Conservation (phyloP, 176 grass and related monocot genomes). For the Triticum dicoccoides region DNA sequence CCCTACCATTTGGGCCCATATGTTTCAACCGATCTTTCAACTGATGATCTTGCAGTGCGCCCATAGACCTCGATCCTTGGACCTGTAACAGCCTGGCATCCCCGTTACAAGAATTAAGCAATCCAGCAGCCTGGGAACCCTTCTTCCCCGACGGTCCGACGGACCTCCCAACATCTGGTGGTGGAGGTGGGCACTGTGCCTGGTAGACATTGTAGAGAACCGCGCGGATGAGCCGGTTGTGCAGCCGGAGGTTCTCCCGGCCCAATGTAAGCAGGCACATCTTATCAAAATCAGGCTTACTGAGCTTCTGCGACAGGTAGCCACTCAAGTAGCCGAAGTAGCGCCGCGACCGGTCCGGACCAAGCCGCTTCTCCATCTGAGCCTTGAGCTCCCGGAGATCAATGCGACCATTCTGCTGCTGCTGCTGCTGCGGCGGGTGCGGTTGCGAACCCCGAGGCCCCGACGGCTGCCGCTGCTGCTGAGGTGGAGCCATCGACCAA, state of each 20-base stretch:
- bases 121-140: conserved; percentile 28
- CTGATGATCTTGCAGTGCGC: conserved; percentile 24
- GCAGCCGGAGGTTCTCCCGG: conserved; percentile 61
- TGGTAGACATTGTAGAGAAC: conserved; percentile 70
- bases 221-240: conserved; percentile 65
- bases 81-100: conserved; percentile 34
- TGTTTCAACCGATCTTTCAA: conserved; percentile 41
- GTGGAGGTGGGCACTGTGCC: conserved; percentile 47
- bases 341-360: conserved; percentile 32
- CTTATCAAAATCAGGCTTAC: conserved; percentile 71
- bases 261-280: conserved; percentile 54
- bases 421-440: background rate
- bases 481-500: conserved; percentile 35
- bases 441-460: background rate
- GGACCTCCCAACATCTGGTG: conserved; percentile 29
- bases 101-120: conserved; percentile 49
- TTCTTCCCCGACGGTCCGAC: conserved; percentile 29
- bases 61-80: conserved; percentile 32
- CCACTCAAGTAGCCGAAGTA: conserved; percentile 75
- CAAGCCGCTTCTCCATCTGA: conserved; percentile 61
- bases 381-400: conserved; percentile 69
- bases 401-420: conserved; percentile 50
- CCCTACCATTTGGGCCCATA: conserved; percentile 36
- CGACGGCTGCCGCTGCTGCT: conserved; percentile 24
- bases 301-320: conserved; percentile 71